phyloP scores from a whole-genome alignment of 208 protist species.

The Crithidia acanthocephali region DNA sequence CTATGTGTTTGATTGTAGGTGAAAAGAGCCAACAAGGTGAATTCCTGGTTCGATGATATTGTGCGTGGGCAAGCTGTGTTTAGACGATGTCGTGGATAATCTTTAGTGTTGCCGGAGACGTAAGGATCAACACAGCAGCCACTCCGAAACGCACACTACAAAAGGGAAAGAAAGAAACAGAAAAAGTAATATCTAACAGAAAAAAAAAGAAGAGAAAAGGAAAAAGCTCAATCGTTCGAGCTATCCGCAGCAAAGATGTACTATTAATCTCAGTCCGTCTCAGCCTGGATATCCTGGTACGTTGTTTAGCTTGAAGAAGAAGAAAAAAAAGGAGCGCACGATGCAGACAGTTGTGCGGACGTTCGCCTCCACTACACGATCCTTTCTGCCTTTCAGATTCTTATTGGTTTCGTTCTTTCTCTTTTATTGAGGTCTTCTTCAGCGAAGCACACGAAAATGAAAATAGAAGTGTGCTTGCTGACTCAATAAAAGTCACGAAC shows the following conservation, averaged over 20 bases:
- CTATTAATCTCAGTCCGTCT: conserved; percentile 3
- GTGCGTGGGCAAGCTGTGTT: not conserved
- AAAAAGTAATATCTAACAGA: conserved; percentile 31
- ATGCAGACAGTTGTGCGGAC: not conserved
- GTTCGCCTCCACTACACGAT: conserved; percentile 3
- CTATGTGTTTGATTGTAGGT: conserved; percentile 7
- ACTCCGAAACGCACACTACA: not conserved
- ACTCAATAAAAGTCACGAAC: conserved; percentile 12
- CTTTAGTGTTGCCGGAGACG: no score
- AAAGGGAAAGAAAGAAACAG: conserved; percentile 6
- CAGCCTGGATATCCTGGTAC: not conserved
- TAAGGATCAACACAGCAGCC: no score
- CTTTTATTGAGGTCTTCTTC: conserved; percentile 26
- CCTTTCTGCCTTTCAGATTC: no score
- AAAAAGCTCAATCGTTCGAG: not conserved
- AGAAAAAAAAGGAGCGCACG: no score
- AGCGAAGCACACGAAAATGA: not conserved
- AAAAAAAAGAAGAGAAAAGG: not conserved
- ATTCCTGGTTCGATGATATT: not conserved
- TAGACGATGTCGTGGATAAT: no score
- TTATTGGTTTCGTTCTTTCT: conserved; percentile 31
- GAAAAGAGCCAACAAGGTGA: not conserved
- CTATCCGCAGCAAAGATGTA: no score
- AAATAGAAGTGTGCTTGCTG: conserved; percentile 4
- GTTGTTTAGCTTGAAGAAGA: no score